A percentile compares a stretch with the other conserved stretches of the same genome.
Evolutionary conservation across 2,329 filamentous ascomycete species (phyloP).

Genomic region (Pseudocercospora vitis): DNA sequence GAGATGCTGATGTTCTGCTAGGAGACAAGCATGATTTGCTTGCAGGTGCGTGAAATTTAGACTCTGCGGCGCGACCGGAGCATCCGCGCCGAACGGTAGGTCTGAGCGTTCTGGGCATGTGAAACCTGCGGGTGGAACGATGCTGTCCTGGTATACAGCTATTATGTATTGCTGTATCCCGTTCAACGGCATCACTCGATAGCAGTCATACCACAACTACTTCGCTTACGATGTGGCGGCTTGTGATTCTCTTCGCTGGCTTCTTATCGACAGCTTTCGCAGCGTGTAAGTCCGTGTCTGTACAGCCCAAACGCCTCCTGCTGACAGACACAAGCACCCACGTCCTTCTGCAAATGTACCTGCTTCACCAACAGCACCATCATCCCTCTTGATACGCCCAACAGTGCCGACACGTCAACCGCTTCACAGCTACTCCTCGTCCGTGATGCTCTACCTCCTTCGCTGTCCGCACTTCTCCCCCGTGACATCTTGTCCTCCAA

Average conservation of each 20-base stretch:
- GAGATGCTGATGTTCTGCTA: not conserved
- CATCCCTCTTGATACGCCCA: slow-evolving; percentile 59
- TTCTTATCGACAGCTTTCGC: slow-evolving; percentile 45
- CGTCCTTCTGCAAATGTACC: slow-evolving; percentile 71
- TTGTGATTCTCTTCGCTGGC: slow-evolving; percentile 32
- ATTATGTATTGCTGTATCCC: too few species aligned
- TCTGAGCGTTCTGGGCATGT: not conserved
- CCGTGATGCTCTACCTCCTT: slow-evolving; percentile 15
- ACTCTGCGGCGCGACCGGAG: not conserved
- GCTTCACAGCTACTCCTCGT: slow-evolving; percentile 24
- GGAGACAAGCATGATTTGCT: not conserved
- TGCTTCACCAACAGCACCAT: slow-evolving; percentile 68
- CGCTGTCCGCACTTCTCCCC: slow-evolving; percentile 12
- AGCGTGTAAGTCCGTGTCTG: slow-evolving; percentile 40
- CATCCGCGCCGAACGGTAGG: not conserved
- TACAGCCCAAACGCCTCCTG: not conserved
- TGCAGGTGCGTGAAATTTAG: not conserved
- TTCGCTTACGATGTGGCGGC: slow-evolving; percentile 23
- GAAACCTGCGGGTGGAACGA: not conserved
- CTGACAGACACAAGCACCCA: slow-evolving; percentile 44
- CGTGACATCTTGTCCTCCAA: slow-evolving; percentile 13
- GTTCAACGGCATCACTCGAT: too few species aligned
- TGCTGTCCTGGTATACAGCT: not conserved
- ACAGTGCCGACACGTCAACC: slow-evolving; percentile 24
- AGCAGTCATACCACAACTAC: slow-evolving; percentile 14